Evolutionary conservation across 768 basidiomycete species (phyloP).

Genomic region (Agaricus sinodeliciosus): DNA sequence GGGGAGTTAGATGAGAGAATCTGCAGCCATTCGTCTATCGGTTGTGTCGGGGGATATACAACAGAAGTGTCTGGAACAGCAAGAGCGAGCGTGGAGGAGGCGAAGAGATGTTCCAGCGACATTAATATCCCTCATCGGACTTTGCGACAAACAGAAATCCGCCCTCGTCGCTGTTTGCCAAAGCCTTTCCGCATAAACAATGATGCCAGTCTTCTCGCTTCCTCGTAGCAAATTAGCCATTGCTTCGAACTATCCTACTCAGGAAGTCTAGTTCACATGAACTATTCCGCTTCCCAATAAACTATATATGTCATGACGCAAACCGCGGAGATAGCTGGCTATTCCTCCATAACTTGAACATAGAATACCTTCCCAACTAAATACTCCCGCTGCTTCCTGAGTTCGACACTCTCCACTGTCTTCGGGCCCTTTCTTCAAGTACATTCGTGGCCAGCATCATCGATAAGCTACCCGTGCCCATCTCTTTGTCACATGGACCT

Average conservation of each 20-base stretch:
- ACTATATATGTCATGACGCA: too few relatives aligned
- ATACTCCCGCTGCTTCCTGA: background rate
- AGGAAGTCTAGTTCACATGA: too few relatives aligned
- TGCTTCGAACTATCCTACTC: background rate
- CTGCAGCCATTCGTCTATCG: slow-evolving; percentile 51
- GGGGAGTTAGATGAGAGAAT: slow-evolving; percentile 32
- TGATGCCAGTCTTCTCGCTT: too few relatives aligned
- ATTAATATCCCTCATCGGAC: slow-evolving; percentile 17
- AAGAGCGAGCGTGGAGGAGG: slow-evolving; percentile 51
- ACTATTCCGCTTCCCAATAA: too few relatives aligned
- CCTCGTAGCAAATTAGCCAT: too few relatives aligned
- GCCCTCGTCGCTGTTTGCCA: background rate
- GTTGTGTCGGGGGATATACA: slow-evolving; percentile 44
- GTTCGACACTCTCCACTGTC: background rate
- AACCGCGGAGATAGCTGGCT: too few relatives aligned
- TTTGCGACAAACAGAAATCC: background rate
- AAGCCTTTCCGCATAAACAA: background rate
- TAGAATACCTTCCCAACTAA: too few relatives aligned
- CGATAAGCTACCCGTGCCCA: background rate
- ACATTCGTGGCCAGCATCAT: too few relatives aligned
- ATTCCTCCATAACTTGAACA: too few relatives aligned
- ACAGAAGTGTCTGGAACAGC: slow-evolving; percentile 59
- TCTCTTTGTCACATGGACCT: background rate
- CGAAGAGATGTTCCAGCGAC: slow-evolving; percentile 59
- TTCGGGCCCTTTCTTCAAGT: too few relatives aligned